phyloP scores from a whole-genome alignment of 352 stramenopile genomes.

The Pythium graminicola region DNA sequence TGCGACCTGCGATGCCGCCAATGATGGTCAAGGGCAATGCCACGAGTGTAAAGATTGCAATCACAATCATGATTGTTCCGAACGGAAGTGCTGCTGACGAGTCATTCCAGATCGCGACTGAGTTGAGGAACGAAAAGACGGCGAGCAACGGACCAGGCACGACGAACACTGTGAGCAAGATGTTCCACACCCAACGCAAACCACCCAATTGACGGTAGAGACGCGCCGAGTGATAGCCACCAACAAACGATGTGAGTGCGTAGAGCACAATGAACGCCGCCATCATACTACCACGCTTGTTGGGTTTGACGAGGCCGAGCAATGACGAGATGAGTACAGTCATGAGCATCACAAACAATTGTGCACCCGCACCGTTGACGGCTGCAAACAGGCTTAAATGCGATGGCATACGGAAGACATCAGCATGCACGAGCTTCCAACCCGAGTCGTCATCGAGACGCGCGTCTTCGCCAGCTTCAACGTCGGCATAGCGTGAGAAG shows the following conservation, averaged over 20 bases:
- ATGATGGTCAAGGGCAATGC: slow-evolving; percentile 92
- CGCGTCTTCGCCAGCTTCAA: slow-evolving; percentile 86
- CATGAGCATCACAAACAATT: slow-evolving; percentile 92
- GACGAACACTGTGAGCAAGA: slow-evolving; percentile 85
- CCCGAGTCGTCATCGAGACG: slow-evolving; percentile 92
- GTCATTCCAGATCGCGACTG: slow-evolving; percentile 91
- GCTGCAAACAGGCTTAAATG: slow-evolving; percentile 89
- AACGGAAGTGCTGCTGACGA: slow-evolving; percentile 95
- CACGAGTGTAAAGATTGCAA: slow-evolving; percentile 90
- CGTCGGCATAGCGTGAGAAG: slow-evolving; percentile 95
- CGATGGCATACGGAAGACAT: slow-evolving; percentile 95
- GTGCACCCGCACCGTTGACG: slow-evolving; percentile 88
- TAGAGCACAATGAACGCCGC: slow-evolving; percentile 94
- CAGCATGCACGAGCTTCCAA: slow-evolving; percentile 97
- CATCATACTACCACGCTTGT: slow-evolving; percentile 90
- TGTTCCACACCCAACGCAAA: slow-evolving; percentile 94
- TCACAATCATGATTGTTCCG: slow-evolving; percentile 93
- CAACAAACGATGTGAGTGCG: slow-evolving; percentile 90
- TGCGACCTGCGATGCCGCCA: slow-evolving; percentile 92
- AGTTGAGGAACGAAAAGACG: slow-evolving; percentile 95
- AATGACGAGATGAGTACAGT: slow-evolving; percentile 90
- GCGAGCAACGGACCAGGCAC: slow-evolving; percentile 89
- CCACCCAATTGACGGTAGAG: slow-evolving; percentile 94
- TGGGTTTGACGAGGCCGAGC: slow-evolving; percentile 89
- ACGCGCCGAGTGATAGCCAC: slow-evolving; percentile 87